Evolutionary conservation across 1,284 basidiomycete species (phyloP), one percentile per base, ranked within the genome.

Genomic region (Wallemia hederae): DNA sequence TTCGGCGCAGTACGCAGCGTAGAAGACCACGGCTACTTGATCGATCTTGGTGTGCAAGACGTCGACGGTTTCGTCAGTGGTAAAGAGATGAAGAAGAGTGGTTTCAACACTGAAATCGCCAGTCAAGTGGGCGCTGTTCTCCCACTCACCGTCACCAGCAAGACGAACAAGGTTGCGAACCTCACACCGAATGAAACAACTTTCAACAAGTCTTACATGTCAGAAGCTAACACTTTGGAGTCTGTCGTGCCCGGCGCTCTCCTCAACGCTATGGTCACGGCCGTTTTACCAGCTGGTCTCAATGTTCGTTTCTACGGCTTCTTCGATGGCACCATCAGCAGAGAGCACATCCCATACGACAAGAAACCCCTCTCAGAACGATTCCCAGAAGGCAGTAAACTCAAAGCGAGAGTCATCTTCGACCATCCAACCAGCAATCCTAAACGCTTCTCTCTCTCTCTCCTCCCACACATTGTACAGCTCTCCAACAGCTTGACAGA

Each of bases 11-110:
- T 97, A 27, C 80, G 83, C 70, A 86, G 83, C 66, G 74, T 85
- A 29, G 94, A 98, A 72, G 94, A 98, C 67, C 88, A 96, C 70
- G 92, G 92, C 0, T 97, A 92, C 72, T 78, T 83, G 60, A 75
- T 98, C 24, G 85, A 92, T 65, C 73, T 92, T 31, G 94, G 94
- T 0, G 67, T 92, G 24, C 69, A 78, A 14, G 78, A 80, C 28
- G 70, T 82, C 27, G 80, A 84, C 61, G 86, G 85, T 24, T 92
- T 90, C 70, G 67, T 91, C 58, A 76, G 81, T 1, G 83, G 81
- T 73, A 80, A 80, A 65, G 80, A 84, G 55, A 74, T 76, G 0
- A 25, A 67, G 71, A 66, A 75, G 73, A 28, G 25, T 26, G 56
- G 56, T 24, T 62, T 63, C 59, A 59, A 39, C 58, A 68, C 65